Evolutionary conservation across 202 grass and related monocot genomes (phyloP).

Genomic region (Carex arenaria): DNA sequence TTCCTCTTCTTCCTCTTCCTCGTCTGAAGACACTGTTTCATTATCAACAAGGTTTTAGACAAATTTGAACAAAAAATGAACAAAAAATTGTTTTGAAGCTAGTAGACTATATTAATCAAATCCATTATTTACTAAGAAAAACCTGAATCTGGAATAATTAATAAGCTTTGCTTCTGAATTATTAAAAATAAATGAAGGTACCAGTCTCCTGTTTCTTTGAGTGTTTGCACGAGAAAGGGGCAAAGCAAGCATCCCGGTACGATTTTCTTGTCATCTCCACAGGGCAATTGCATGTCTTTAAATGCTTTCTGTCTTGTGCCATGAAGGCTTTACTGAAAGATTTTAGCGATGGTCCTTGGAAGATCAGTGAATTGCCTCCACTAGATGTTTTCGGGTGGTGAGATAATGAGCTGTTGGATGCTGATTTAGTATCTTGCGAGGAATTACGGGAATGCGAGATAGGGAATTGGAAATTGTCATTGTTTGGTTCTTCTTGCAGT

Average conservation of each 20-base stretch:
- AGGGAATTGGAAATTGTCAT: conserved; percentile 40
- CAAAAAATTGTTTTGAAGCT: background rate
- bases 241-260: conserved; percentile 83
- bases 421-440: conserved; percentile 30
- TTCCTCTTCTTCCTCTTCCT: conserved; percentile 59
- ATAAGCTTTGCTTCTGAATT: background rate
- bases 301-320: conserved; percentile 47
- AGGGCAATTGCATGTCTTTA: conserved; percentile 81
- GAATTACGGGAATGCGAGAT: conserved; percentile 42
- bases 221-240: conserved; percentile 22
- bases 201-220: conserved; percentile 9
- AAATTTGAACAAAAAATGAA: background rate
- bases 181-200: background rate
- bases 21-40: conserved; percentile 65
- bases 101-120: background rate
- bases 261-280: conserved; percentile 67
- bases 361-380: conserved; percentile 52
- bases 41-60: conserved; percentile 28
- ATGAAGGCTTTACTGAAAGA: conserved; percentile 81
- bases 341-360: conserved; percentile 80
- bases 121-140: background rate
- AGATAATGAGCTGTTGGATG: conserved; percentile 37
- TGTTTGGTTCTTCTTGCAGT: conserved; percentile 30
- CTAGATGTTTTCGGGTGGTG: conserved; percentile 55
- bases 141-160: background rate